Base-by-base conservation (phyloP, 805 yeast genomes). In the Kluyveromyces wickerhamii region DNA sequence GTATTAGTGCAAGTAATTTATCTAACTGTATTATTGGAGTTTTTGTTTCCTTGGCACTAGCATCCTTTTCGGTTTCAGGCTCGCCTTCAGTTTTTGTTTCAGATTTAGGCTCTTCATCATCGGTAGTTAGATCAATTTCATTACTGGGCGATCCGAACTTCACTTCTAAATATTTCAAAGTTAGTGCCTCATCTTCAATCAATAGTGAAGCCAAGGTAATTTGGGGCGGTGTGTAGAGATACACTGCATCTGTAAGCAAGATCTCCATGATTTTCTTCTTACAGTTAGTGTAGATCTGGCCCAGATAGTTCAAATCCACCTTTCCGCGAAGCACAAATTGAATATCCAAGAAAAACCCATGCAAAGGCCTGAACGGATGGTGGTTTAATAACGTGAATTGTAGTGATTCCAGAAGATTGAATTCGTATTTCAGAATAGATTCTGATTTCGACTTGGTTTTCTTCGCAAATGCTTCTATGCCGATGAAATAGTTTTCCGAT, bases 261-360 rank as follows among this genome's bases (percentile, higher is more conserved):
- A 84, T 71, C 17, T 77, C 83, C 29, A 76, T 72, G 4, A 84
- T 67, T 56, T 77, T 60, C 19, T 64, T 68, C 46, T 80, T 74
- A 8, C 95, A 85, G 27, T 63, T 61, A 50, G 84, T 94, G 57
- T 84, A 83, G 28, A 76, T 67, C 29, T 65, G 65, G 1, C 92
- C 89, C 39, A 86, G 60, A 32, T 74, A 69, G 29, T 71, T 72
- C 20, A 70, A 61, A 38, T 74, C 76, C 12, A 72, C 55, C 38
- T 54, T 56, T 12, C 67, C 68, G 45, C 59, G 45, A 37, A 73
- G 59, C 35, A 64, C 68, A 36, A 59, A 68, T 55, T 92, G 98
- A 43, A 88, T 72, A 58, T 92, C 99, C 30, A 89, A 70, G 58
- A 81, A 89, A 54, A 89, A 88, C 15, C 99, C 99, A 56, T 88